Evolutionary conservation across 352 stramenopile species (phyloP).

Genomic region (Phytophthora palmivora): DNA sequence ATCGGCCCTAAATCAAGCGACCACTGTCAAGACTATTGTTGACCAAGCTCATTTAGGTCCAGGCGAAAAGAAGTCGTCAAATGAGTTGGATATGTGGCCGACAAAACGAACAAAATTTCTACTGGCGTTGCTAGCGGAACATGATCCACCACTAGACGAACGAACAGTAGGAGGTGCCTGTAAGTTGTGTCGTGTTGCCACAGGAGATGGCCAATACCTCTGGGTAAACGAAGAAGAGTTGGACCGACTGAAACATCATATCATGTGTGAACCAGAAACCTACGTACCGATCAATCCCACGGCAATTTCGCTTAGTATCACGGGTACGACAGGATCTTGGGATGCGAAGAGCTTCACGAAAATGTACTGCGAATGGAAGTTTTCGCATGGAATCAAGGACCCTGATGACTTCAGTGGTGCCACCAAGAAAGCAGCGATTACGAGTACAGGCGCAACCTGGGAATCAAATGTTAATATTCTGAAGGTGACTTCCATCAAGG

Average conservation of each 20-base stretch:
- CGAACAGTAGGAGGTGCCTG: neutral
- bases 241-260: neutral
- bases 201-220: neutral
- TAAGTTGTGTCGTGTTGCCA: neutral
- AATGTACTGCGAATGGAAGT: neutral
- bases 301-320: neutral
- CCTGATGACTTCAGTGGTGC: neutral
- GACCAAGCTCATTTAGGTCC: neutral
- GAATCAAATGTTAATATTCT: neutral
- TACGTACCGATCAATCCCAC: no score
- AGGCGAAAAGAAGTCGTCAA: conserved; percentile 1
- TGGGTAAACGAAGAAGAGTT: neutral
- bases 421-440: neutral
- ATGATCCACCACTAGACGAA: neutral
- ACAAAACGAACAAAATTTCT: neutral
- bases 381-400: neutral
- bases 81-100: neutral
- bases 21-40: neutral
- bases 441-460: neutral
- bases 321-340: neutral
- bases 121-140: neutral
- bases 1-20: neutral
- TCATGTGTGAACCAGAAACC: no score
- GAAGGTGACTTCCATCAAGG: neutral
- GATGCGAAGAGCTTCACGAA: neutral